phyloP scores from a whole-genome alignment of 2,329 filamentous ascomycete genomes.

The Fusarium dlaminii region DNA sequence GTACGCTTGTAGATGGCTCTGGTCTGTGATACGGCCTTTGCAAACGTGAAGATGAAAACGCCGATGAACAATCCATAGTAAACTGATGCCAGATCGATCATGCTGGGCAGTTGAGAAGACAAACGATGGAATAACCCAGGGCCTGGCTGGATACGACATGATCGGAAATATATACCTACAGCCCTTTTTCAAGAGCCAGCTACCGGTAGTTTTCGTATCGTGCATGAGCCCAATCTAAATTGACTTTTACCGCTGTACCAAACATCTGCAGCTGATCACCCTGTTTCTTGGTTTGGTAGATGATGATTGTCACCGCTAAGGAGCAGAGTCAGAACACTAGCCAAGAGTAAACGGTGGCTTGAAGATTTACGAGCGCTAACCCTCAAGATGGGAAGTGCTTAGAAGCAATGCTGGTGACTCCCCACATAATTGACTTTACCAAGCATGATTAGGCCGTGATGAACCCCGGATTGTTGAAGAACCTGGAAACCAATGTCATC shows the following conservation, averaged over 20 bases:
- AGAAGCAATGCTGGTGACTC: neutral
- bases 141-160: neutral
- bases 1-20: conserved; percentile 30
- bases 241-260: neutral
- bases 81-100: conserved; percentile 36
- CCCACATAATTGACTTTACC: neutral
- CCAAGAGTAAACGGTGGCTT: neutral
- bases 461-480: neutral
- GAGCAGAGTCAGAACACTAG: neutral
- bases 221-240: neutral
- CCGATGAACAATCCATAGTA: conserved; percentile 42
- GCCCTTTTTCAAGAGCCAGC: neutral
- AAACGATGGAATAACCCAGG: neutral
- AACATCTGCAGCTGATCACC: neutral
- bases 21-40: conserved; percentile 37
- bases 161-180: neutral
- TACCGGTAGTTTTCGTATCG: neutral
- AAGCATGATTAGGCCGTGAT: neutral
- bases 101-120: neutral
- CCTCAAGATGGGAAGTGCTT: neutral
- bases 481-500: neutral
- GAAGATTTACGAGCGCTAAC: neutral
- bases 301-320: neutral
- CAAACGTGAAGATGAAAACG: conserved; percentile 40
- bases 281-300: neutral